Base-by-base conservation (phyloP, 2,329 filamentous ascomycete genomes). In the Aspergillus intermedius region DNA sequence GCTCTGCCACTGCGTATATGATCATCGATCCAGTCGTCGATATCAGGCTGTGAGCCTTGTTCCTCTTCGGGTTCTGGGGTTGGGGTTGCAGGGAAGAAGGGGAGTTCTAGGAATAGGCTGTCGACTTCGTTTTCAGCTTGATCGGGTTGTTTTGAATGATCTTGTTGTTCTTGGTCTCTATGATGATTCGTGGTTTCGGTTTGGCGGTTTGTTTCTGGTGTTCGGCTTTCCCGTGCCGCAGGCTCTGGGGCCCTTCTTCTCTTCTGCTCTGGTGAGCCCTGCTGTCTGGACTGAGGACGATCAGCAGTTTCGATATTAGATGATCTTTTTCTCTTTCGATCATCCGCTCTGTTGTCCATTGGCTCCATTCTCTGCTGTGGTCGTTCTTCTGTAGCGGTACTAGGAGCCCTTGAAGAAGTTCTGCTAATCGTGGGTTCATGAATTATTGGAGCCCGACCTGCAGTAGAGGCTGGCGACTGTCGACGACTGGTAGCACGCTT, bases 21-120 rank as follows among this genome's bases (percentile, higher is more conserved):
- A 12, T 60, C 52, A 15, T 69, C 60, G 28, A 74, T 69, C 71
- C 71, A 74, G 19, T 57, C 53, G 28, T 70, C 65, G n/a, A 70
- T 53, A 32, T 67, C 54, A 21, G 61, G 52, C n/a, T 53, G 49
- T 3, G 44, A 42, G 7, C 48, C 19, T 61, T n/a, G 13, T 42
- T 48, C 57, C 7, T 50, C 46, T 34, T 51, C 39, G 13, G 41
- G 50, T 13, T 60, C 59, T 2, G 58, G 30, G 15, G 54, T 51
- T 32, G 61, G 54, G 5, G 50, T 58, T 17, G 58, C 52, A 6
- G 60, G 60, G 5, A 60, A 51, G 46, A 62, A 66, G 40, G 66
- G 67, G 13, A 68, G 54, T 39, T 67, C 60, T 15, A 59, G 45
- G 17, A 69, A 60, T 7, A 59, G 23, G 4, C 49, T 45, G n/a